Conservation (phyloP, 345 rosid genomes). For the Corchorus capsularis region DNA sequence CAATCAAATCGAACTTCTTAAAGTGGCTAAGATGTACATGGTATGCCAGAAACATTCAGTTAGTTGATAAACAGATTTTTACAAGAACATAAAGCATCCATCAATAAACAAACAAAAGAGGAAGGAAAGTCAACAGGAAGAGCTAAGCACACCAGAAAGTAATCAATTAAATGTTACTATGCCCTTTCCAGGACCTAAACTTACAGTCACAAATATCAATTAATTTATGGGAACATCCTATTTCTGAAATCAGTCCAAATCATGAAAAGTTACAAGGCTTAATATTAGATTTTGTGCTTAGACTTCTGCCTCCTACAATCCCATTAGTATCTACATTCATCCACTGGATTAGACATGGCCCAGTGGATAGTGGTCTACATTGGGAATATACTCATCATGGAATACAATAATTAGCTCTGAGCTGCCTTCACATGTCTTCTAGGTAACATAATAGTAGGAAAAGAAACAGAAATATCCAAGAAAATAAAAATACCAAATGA, state of each 20-base stretch:
- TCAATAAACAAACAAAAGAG: not conserved
- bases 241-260: not conserved
- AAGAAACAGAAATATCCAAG: not conserved
- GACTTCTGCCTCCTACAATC: constrained; percentile 4
- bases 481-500: not conserved
- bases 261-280: not conserved
- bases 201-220: not conserved
- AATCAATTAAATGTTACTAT: not conserved
- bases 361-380: not conserved
- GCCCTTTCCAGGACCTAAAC: not conserved
- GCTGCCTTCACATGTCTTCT: not conserved
- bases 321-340: not conserved
- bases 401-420: not conserved
- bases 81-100: not conserved
- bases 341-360: not conserved
- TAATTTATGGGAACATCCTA: not conserved
- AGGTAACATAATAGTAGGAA: not conserved
- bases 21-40: not conserved
- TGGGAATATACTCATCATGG: not conserved
- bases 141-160: not conserved
- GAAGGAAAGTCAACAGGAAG: not conserved
- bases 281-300: not conserved
- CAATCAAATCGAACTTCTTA: not conserved
- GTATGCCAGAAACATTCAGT: not conserved
- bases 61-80: not conserved